Percentiles rank a stretch among this genome's conserved stretches.
Conservation (phyloP, 768 basidiomycete species). For the Leucosporidium yakuticum region DNA sequence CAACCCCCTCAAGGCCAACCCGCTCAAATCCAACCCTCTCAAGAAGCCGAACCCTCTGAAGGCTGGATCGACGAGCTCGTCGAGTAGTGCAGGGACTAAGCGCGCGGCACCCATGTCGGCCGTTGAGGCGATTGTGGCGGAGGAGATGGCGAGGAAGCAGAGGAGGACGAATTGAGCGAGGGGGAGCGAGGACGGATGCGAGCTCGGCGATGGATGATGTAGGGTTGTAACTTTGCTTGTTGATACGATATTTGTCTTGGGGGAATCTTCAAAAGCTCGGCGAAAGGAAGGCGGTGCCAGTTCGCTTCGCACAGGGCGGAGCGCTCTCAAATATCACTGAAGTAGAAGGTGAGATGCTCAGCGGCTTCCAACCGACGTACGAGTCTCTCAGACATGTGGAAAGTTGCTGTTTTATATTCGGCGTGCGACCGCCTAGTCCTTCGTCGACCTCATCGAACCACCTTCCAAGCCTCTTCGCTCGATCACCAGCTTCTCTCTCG, state of each 20-base stretch:
- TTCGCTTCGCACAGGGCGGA: not conserved
- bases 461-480: too few relatives aligned
- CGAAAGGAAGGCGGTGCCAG: not conserved
- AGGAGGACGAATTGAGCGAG: slow-evolving; percentile 45
- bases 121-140: slow-evolving; percentile 76
- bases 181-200: not conserved
- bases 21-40: slow-evolving; percentile 46
- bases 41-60: slow-evolving; percentile 56
- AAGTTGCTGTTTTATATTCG: too few relatives aligned
- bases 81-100: slow-evolving; percentile 12
- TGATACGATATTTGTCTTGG: not conserved
- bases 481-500: not conserved
- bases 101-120: slow-evolving; percentile 60
- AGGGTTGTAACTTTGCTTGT: not conserved
- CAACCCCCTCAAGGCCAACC: slow-evolving; percentile 48
- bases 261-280: not conserved
- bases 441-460: not conserved
- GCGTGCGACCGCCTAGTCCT: not conserved
- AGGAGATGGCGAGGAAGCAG: slow-evolving; percentile 79
- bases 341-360: not conserved
- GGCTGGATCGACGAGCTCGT: slow-evolving; percentile 43
- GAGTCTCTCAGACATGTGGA: too few relatives aligned
- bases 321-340: not conserved
- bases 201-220: not conserved
- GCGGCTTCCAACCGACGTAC: too few relatives aligned